A percentile compares a stretch with the other conserved stretches of the same genome.
Conservation (phyloP, 2,329 filamentous ascomycete genomes). For the Canariomyces notabilis region DNA sequence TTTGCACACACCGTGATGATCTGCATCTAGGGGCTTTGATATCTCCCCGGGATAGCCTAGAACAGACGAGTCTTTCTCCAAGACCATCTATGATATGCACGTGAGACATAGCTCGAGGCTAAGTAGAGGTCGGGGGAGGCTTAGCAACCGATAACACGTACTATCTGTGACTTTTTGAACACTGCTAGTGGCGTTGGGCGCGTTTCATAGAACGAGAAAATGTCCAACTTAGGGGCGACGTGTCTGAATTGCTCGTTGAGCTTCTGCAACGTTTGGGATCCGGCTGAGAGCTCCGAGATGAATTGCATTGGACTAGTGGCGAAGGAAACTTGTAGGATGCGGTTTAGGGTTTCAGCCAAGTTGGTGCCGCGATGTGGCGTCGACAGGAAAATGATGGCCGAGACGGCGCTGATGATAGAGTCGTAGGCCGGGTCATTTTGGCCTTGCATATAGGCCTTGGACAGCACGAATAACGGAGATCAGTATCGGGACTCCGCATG, state of each 20-base stretch:
- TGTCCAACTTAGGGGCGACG: conserved; percentile 21
- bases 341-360: conserved; percentile 29
- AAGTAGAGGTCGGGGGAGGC: too few relatives aligned
- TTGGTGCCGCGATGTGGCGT: conserved; percentile 32
- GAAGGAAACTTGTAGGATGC: conserved; percentile 23
- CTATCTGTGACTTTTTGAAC: conserved; percentile 1
- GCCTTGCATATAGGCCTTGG: conserved; percentile 25
- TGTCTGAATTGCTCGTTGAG: conserved; percentile 30
- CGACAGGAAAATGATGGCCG: conserved; percentile 29
- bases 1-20: conserved; percentile 41
- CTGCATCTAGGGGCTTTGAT: conserved; percentile 34
- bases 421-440: conserved; percentile 25
- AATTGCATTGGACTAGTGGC: conserved; percentile 25
- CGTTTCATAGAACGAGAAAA: conserved; percentile 29
- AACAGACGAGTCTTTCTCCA: conserved; percentile 35
- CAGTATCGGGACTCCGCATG: not conserved
- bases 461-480: not conserved
- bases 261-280: conserved; percentile 22
- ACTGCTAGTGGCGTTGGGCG: conserved; percentile 8
- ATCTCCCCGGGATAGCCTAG: conserved; percentile 39
- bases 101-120: not conserved
- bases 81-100: conserved; percentile 7
- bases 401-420: conserved; percentile 25
- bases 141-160: not conserved
- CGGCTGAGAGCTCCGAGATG: conserved; percentile 26